Percentiles rank a stretch among this genome's conserved stretches.
Conservation (phyloP, 495 filamentous ascomycete genomes). For the Daldinia childiae region DNA sequence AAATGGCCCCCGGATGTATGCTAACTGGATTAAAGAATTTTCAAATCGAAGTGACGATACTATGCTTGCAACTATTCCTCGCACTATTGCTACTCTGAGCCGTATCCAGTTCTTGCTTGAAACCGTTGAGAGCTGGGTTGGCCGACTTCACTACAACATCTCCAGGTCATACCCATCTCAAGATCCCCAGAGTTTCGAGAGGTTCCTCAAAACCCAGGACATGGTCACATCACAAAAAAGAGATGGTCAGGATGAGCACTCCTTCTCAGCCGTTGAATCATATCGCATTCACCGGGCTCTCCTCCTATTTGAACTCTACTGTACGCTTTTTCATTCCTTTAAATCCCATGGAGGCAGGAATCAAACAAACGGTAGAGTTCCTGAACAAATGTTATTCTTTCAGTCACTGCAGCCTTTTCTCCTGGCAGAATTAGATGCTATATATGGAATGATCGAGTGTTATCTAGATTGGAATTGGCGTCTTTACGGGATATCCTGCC, state of each 20-base stretch:
- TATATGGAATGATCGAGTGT: slow-evolving; percentile 13
- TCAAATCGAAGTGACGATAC: background rate
- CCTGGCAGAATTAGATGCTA: background rate
- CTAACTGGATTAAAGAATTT: slow-evolving; percentile 6
- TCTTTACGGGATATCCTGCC: background rate
- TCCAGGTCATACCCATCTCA: background rate
- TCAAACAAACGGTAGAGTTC: background rate
- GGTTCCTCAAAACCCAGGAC: background rate
- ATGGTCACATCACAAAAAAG: background rate
- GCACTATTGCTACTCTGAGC: background rate
- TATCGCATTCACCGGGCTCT: slow-evolving; percentile 10
- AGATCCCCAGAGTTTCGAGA: background rate
- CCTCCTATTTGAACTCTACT: background rate
- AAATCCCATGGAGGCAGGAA: no score
- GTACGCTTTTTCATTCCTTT: background rate
- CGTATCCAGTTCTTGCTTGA: background rate
- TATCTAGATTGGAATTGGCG: background rate
- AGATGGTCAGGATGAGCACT: background rate
- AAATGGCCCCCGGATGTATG: background rate
- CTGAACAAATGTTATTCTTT: slow-evolving; percentile 3
- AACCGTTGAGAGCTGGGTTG: background rate
- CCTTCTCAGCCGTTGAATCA: background rate
- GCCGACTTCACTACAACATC: background rate
- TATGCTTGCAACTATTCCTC: background rate
- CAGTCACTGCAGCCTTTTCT: slow-evolving; percentile 1